Evolutionary conservation across 139 green algal species (phyloP), one percentile per base, ranked within the genome.

Genomic region (Yamagishiella unicocca): DNA sequence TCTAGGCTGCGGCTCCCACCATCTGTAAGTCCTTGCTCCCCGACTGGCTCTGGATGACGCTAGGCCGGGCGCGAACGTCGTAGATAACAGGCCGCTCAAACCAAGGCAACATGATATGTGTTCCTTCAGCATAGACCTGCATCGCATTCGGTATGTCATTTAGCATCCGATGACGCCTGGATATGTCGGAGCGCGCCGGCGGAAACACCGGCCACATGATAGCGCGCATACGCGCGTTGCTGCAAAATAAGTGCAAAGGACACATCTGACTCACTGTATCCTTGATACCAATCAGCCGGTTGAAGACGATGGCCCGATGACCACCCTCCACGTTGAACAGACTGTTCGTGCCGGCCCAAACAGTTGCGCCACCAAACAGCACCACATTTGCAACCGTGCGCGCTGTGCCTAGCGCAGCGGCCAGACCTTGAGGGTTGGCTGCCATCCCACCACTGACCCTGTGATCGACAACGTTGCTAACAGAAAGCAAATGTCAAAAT

Each of bases 301-400:
- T 99, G 94, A 99, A 99, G 7, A 99, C 96, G 72, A 99, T 99
- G 9, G 96, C 98, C 25, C 98, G 91, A 90, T 99, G 97, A 62
- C 98, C 98, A 83, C 98, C 98, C 89, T 99, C 98, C 46, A 99
- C 98, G 89, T 99, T 99, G 92, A 99, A 99, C 6, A 99, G 78
- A 68, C 88, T 95, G 92, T 99, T 96, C 4, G 93, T 89, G 33
- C 89, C 74, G 25, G 92, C 95, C 75, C 97, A 99, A 1, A 95
- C 68, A 4, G 80, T 88, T 53, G 67, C 72, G 12, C 88, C 92
- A n/a, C 90, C 92, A n/a, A 92, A 77, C 62, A 86, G 27, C 3
- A 86, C 9, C 2, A 86, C 80, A 53, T 86, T 86, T 54, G 80
- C 80, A 19, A 86, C n/a, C 1, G 62, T 68, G 42, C 80, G 62